Evolutionary conservation across 768 basidiomycete genomes (phyloP), one percentile per base, ranked within the genome.

Genomic region (Sporobolomyces roseus): DNA sequence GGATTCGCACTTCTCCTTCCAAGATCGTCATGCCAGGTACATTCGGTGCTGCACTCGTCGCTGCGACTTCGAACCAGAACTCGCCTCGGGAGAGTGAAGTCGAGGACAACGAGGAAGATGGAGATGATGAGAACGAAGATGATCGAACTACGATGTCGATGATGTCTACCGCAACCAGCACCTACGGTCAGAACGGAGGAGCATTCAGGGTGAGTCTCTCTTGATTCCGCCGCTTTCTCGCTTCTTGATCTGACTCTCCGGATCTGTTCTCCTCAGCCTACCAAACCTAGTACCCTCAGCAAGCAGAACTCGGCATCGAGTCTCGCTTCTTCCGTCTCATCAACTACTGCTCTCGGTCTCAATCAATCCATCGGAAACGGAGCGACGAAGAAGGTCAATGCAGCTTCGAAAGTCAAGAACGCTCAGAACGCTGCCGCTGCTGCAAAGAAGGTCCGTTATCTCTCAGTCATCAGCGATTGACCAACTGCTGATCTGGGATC

Each of bases 391-490:
- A 91, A 89, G 77, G 13, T 27, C 41, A 23, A 30, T 25, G 81
- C 77, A 49, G 88, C 88, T 74, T 81, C 85, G 12, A 88, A 90
- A 75, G 85, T 90, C 48, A 92, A 91, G 81, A 89, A 87, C 54
- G 77, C 92, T 35, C 88, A 90, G 75, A 83, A 87, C 68, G 91
- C 92, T 21, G 88, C 90, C 0, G 84, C 84, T 23, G 89, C 86
- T 3, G 91, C 90, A 4, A 93, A 91, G 81, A 94, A 88, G 87
- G 93, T 92, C 23, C 12, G 45, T 13, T 21, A 7, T 14, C 9
- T 9, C 38, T 41, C 21, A 7, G 12, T 46, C 45, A 6, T 46
- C 45, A 14, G 45, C 45, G 10, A 23, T 13, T 23, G 45, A n/a
- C n/a, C n/a, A n/a, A n/a, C n/a, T n/a, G n/a, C 21, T 6, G 12